Conservation (phyloP, 768 basidiomycete species). For the Dentipellis fragilis region DNA sequence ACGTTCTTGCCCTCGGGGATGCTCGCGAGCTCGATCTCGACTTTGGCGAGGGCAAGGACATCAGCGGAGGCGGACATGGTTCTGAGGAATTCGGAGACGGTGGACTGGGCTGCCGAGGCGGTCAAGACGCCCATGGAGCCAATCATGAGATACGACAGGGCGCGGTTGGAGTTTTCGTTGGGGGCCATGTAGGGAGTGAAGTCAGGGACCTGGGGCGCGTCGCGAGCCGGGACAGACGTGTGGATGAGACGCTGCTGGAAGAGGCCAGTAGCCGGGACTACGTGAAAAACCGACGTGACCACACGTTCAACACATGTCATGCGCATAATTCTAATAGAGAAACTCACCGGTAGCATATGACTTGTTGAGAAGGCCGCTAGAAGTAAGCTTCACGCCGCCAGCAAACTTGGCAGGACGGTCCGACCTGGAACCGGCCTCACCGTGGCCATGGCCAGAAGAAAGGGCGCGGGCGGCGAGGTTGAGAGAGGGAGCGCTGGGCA, state of each 20-base stretch:
- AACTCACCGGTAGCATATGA: slow-evolving; percentile 54
- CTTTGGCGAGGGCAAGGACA: slow-evolving; percentile 95
- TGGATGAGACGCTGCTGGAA: slow-evolving; percentile 68
- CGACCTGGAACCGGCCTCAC: slow-evolving; percentile 39
- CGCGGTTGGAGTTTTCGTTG: slow-evolving; percentile 57
- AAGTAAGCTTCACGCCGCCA: slow-evolving; percentile 33
- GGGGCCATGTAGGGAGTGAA: slow-evolving; percentile 72
- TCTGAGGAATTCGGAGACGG: slow-evolving; percentile 86
- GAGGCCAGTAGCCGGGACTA: slow-evolving; percentile 21
- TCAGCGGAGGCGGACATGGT: slow-evolving; percentile 98
- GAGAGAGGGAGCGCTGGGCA: slow-evolving; percentile 67
- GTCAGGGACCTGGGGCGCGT: slow-evolving; percentile 82
- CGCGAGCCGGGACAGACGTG: slow-evolving; percentile 58
- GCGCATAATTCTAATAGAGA: background rate
- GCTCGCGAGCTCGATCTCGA: slow-evolving; percentile 80
- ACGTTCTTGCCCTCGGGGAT: slow-evolving; percentile 98
- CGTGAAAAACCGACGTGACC: background rate
- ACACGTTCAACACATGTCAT: background rate
- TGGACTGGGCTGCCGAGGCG: slow-evolving; percentile 90
- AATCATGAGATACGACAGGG: slow-evolving; percentile 83
- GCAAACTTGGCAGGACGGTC: slow-evolving; percentile 58
- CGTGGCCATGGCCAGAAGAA: slow-evolving; percentile 41
- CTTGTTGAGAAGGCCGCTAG: slow-evolving; percentile 52
- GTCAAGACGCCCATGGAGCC: slow-evolving; percentile 88
- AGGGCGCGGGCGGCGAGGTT: slow-evolving; percentile 64